Evolutionary conservation across 2,329 filamentous ascomycete species (phyloP).

Genomic region (Sporothrix curviconia): DNA sequence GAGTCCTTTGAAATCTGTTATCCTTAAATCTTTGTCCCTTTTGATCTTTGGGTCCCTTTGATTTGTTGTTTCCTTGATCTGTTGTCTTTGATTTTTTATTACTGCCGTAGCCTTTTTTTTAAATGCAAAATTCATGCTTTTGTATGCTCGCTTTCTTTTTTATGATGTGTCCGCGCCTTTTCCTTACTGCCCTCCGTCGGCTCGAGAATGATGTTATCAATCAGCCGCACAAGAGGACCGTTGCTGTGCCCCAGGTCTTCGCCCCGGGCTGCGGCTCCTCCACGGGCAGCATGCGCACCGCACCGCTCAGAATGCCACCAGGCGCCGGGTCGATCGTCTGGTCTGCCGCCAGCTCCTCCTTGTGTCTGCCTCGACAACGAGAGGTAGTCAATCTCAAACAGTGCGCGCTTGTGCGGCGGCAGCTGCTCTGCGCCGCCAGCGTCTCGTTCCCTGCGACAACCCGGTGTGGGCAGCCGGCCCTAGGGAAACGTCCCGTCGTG

Average conservation of each 20-base stretch:
- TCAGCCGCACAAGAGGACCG: slow-evolving; percentile 73
- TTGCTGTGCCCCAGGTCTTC: slow-evolving; percentile 71
- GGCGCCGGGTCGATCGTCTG: slow-evolving; percentile 53
- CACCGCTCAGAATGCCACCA: slow-evolving; percentile 83
- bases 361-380: slow-evolving; percentile 77
- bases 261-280: slow-evolving; percentile 59
- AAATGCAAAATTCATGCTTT: not conserved
- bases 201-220: slow-evolving; percentile 81
- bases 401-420: slow-evolving; percentile 53
- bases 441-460: slow-evolving; percentile 49
- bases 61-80: not conserved
- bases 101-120: not conserved
- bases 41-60: not conserved
- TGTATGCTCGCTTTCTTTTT: not conserved
- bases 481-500: slow-evolving; percentile 65
- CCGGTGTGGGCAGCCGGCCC: slow-evolving; percentile 63
- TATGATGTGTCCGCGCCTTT: not conserved
- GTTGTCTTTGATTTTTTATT: not conserved
- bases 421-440: slow-evolving; percentile 56
- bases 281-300: slow-evolving; percentile 80
- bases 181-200: slow-evolving; percentile 23
- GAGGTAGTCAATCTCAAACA: slow-evolving; percentile 85
- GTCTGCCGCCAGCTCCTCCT: slow-evolving; percentile 60
- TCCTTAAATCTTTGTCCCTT: not conserved
- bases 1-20: no score